These are phyloP conservation scores for Chaetomiaceae sp. DNA, from an alignment of 2,329 filamentous ascomycete genomes.

Conservation along the genomic window DNA sequence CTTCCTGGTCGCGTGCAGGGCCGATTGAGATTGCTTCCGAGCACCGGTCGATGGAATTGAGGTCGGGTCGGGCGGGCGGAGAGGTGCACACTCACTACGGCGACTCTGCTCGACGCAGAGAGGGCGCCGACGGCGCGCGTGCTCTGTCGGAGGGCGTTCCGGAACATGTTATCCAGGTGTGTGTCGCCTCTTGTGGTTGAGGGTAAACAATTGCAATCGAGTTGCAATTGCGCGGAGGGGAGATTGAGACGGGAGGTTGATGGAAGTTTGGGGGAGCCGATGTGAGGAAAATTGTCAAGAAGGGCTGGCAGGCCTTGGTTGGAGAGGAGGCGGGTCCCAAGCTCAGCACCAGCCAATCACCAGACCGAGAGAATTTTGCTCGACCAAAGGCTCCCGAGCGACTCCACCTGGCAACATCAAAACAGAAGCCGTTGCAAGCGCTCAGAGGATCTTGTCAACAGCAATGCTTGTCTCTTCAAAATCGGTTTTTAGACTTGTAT, in stretches of 20 bases:
- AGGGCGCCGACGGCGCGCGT: constrained; percentile 91
- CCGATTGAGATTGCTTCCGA: constrained; percentile 37
- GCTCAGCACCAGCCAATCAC: constrained; percentile 25
- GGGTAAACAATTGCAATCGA: constrained; percentile 58
- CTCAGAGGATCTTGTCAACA: not conserved
- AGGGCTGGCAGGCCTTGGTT: constrained; percentile 28
- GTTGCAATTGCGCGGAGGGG: constrained; percentile 59
- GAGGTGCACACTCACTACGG: constrained; percentile 74
- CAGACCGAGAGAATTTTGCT: constrained; percentile 27
- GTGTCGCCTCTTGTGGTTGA: constrained; percentile 48
- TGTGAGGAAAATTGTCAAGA: constrained; percentile 31
- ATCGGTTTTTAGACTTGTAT: not conserved
- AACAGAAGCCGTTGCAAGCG: constrained; percentile 9
- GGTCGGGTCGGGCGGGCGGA: constrained; percentile 37
- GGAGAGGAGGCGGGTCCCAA: constrained; percentile 23
- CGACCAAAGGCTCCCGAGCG: constrained; percentile 22
- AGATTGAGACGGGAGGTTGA: constrained; percentile 49
- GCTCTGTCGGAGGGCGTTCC: constrained; percentile 96
- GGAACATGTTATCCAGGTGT: constrained; percentile 75
- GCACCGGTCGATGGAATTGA: constrained; percentile 44
- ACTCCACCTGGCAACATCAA: constrained; percentile 22
- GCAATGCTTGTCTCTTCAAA: not conserved
- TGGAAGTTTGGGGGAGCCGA: constrained; percentile 36
- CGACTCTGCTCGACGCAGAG: constrained; percentile 86
- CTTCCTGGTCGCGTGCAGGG: constrained; percentile 29